Evolutionary conservation across 495 filamentous ascomycete genomes (phyloP), one percentile per base, ranked within the genome.

Genomic region (Patellaria atrata): DNA sequence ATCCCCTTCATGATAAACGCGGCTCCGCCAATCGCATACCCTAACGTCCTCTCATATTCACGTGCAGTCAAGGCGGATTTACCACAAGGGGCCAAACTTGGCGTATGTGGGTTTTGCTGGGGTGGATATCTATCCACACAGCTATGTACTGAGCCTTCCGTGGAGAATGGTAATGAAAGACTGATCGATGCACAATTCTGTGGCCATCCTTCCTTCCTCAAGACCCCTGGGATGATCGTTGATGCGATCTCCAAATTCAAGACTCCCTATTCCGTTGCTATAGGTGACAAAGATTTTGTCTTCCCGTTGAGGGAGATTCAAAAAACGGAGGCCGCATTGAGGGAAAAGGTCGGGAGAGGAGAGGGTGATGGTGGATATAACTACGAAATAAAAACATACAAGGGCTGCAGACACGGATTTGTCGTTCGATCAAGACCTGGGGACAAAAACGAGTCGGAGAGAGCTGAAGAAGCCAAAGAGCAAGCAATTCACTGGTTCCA

Each of bases 81-180:
- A n/a, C 44, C 39, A 15, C 27, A 20, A 14, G 44, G 44, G 5
- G 44, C 34, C 4, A 47, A 47, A 19, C 27, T 47, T 5, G 44
- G 44, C 15, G 39, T 37, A 18, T 33, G 33, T 9, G 44, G 44
- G 6, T 47, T 43, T 18, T 47, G 44, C 44, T 47, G 44, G 44
- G 44, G 44, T 10, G 44, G 44, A 11, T 43, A 43, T 22, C 39
- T 39, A 27, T 35, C 30, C 17, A 32, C 41, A 8, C 35, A 39
- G 17, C 17, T 47, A 7, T 35, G 37, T 22, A 30, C 35, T 9
- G 28, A 43, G 25, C 39, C 44, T 9, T 31, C 39, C 11, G 33
- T 41, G 8, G 39, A 34, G 23, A 40, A 40, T 7, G 44, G 44
- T 4, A 22, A 18, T 4, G 35, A 35, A 5, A 29, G 30, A 4